phyloP scores from a whole-genome alignment of 1,284 basidiomycete species.

The Pseudozyma tsukubaensis region DNA sequence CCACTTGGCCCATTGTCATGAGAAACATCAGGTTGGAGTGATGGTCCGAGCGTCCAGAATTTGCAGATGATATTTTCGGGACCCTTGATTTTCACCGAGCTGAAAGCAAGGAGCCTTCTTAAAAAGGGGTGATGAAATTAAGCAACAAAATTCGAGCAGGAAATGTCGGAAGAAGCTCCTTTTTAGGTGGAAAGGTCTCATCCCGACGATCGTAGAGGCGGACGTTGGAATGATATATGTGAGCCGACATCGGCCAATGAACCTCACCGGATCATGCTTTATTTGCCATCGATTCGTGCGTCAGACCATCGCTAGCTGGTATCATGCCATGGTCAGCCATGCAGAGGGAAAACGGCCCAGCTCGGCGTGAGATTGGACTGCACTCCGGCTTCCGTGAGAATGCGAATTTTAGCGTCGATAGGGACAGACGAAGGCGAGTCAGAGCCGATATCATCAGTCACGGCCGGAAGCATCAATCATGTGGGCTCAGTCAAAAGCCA shows the following conservation, averaged over 20 bases:
- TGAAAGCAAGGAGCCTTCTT: neutral
- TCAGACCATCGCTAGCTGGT: too few relatives aligned
- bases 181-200: conserved; percentile 4
- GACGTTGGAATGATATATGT: conserved; percentile 5
- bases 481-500: too few relatives aligned
- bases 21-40: neutral
- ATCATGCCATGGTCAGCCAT: too few relatives aligned
- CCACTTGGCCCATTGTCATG: too few relatives aligned
- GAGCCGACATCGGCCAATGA: neutral
- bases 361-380: too few relatives aligned
- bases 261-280: neutral
- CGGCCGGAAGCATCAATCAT: too few relatives aligned
- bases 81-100: conserved; percentile 6
- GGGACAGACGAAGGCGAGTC: too few relatives aligned
- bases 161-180: neutral
- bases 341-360: too few relatives aligned
- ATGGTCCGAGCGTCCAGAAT: conserved; percentile 17
- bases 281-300: too few relatives aligned
- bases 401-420: too few relatives aligned
- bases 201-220: conserved; percentile 7
- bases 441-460: too few relatives aligned
- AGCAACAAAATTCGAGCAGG: neutral
- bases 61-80: neutral
- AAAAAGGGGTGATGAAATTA: conserved; percentile 3
- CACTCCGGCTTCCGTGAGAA: too few relatives aligned